phyloP scores from a whole-genome alignment of 352 stramenopile genomes.

The Globisporangium megalacanthum region DNA sequence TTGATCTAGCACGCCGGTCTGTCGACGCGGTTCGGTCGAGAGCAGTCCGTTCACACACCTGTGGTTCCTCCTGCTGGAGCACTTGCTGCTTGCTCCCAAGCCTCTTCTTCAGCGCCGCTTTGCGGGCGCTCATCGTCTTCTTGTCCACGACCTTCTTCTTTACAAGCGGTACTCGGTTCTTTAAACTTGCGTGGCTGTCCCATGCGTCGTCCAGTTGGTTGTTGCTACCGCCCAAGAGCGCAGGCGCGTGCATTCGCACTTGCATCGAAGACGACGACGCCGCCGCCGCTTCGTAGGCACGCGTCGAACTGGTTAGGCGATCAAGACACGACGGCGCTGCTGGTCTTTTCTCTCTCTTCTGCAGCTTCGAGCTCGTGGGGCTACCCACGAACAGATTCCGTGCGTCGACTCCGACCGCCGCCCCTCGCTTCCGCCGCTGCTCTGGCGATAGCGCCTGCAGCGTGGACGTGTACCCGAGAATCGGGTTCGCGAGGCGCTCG shows the following conservation, averaged over 20 bases:
- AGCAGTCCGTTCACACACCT: not conserved
- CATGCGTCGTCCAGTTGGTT: conserved; percentile 19
- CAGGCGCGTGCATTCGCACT: not conserved
- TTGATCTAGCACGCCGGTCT: conserved; percentile 1
- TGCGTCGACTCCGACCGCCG: conserved; percentile 13
- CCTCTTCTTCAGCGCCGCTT: conserved; percentile 39
- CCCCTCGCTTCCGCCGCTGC: conserved; percentile 44
- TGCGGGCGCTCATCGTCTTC: conserved; percentile 23
- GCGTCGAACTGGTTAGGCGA: conserved; percentile 11
- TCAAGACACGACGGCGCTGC: conserved; percentile 6
- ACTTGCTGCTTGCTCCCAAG: conserved; percentile 13
- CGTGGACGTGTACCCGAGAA: conserved; percentile 59
- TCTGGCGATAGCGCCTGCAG: conserved; percentile 52
- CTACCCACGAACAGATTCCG: not conserved
- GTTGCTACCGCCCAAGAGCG: not conserved
- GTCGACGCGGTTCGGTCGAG: not conserved
- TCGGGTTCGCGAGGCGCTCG: conserved; percentile 59
- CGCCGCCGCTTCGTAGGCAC: conserved; percentile 14
- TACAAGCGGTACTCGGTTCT: not conserved
- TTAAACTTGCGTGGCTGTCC: not conserved
- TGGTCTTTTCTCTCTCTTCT: not conserved
- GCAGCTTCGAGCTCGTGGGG: not conserved
- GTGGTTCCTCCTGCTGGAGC: no score
- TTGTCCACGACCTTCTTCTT: not conserved
- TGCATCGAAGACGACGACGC: not conserved